These are phyloP conservation scores for Fusarium vanettenii DNA, from an alignment of 2,329 filamentous ascomycete species.

Conservation along the genomic window DNA sequence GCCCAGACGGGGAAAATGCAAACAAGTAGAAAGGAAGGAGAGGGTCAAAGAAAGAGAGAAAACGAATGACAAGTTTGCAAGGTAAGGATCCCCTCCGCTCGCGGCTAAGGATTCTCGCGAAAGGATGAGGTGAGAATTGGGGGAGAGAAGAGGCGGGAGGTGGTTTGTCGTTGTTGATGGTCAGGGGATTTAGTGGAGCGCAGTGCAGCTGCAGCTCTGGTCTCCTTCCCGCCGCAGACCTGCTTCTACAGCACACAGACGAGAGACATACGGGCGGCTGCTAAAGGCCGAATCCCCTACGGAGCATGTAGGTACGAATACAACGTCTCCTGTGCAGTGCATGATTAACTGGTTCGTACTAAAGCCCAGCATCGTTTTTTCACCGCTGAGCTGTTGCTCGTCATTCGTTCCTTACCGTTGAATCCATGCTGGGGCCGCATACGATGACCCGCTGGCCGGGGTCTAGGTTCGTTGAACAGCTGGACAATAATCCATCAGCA, in stretches of 20 bases:
- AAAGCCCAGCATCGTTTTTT: conserved; percentile 5
- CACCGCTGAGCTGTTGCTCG: conserved; percentile 9
- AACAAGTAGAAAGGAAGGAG: conserved; percentile 29
- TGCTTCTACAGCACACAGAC: not conserved
- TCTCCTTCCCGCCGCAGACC: conserved; percentile 1
- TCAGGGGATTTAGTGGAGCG: conserved; percentile 12
- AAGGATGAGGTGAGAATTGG: conserved; percentile 39
- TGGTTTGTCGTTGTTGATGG: not conserved
- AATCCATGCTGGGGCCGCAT: conserved; percentile 24
- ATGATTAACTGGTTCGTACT: conserved; percentile 3
- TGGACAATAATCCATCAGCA: conserved; percentile 19
- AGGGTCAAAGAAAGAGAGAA: conserved; percentile 9
- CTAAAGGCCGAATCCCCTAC: not conserved
- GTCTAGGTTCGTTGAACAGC: not conserved
- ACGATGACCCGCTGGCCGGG: conserved; percentile 9
- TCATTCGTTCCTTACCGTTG: conserved; percentile 3
- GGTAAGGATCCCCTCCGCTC: conserved; percentile 42
- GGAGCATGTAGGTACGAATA: not conserved
- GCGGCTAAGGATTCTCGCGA: conserved; percentile 41
- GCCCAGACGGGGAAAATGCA: conserved; percentile 14
- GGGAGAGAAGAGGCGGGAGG: conserved; percentile 29
- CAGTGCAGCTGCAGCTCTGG: conserved; percentile 12
- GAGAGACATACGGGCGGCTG: not conserved
- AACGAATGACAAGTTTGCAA: conserved; percentile 41
- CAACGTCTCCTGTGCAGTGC: not conserved